Percentiles rank a stretch among this genome's conserved stretches.
These are phyloP conservation scores for Sicyos baderoa DNA, from an alignment of 306 rosid species.

Conservation along the genomic window DNA sequence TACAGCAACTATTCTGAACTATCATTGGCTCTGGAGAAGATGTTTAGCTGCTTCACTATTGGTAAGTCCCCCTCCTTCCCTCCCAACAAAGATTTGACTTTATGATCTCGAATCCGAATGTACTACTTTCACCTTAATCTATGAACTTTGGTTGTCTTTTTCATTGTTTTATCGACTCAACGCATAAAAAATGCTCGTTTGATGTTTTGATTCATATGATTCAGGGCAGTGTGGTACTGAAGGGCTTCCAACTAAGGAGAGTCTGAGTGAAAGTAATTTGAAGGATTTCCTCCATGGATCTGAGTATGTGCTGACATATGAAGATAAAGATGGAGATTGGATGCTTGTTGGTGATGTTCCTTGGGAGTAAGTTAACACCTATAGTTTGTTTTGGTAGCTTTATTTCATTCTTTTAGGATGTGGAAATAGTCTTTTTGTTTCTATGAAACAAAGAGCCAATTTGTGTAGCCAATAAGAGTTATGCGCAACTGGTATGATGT, in stretches of 20 bases:
- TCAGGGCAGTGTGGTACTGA: slow-evolving; percentile 70
- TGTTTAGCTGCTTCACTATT: slow-evolving; percentile 87
- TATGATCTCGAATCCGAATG: slow-evolving; percentile 12
- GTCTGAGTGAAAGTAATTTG: slow-evolving; percentile 66
- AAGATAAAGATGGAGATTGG: slow-evolving; percentile 97
- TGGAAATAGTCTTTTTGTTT: not conserved
- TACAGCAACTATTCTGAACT: slow-evolving; percentile 62
- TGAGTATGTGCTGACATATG: slow-evolving; percentile 78
- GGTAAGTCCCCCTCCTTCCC: slow-evolving; percentile 34
- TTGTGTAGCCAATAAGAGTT: not conserved
- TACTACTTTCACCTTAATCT: slow-evolving; percentile 10
- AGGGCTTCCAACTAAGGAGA: slow-evolving; percentile 57
- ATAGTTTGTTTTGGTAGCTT: not conserved
- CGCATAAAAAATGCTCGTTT: not conserved
- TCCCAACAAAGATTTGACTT: not conserved
- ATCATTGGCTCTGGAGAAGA: slow-evolving; percentile 83
- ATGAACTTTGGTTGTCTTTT: not conserved
- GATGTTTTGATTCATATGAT: slow-evolving; percentile 22
- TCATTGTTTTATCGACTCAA: not conserved
- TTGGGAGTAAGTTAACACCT: slow-evolving; percentile 56
- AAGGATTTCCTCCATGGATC: slow-evolving; percentile 81
- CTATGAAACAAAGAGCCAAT: not conserved
- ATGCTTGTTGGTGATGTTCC: slow-evolving; percentile 99
- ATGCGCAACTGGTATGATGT: too few species aligned
- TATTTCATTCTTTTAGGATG: not conserved